Conservation (phyloP, 2,329 filamentous ascomycete genomes). For the Colletotrichum eremochloae region DNA sequence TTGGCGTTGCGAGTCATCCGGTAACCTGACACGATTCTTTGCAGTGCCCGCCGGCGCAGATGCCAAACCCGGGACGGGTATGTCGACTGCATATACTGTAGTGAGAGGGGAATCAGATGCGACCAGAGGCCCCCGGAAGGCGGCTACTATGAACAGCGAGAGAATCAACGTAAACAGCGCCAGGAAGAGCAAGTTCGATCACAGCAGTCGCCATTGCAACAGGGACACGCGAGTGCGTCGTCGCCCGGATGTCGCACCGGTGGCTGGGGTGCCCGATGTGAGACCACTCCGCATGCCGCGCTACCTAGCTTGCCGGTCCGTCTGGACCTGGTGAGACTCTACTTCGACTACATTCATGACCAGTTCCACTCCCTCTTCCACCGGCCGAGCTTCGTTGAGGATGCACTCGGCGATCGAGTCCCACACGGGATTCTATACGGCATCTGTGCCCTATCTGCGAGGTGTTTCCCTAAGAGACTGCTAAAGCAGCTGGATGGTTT, state of each 20-base stretch:
- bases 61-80: slow-evolving; percentile 44
- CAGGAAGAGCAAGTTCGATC: slow-evolving; percentile 10
- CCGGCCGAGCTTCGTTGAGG: slow-evolving; percentile 46
- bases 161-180: slow-evolving; percentile 33
- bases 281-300: slow-evolving; percentile 27
- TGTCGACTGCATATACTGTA: slow-evolving; percentile 67
- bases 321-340: slow-evolving; percentile 49
- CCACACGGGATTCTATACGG: slow-evolving; percentile 45
- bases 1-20: background rate
- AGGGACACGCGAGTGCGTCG: slow-evolving; percentile 18
- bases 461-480: slow-evolving; percentile 31
- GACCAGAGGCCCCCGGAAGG: slow-evolving; percentile 52
- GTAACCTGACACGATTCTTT: slow-evolving; percentile 30
- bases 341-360: slow-evolving; percentile 53
- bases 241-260: slow-evolving; percentile 21
- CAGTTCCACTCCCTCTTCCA: slow-evolving; percentile 54
- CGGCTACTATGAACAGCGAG: slow-evolving; percentile 42
- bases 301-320: slow-evolving; percentile 42
- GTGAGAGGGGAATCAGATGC: slow-evolving; percentile 61
- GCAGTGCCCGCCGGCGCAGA: slow-evolving; percentile 41
- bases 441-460: slow-evolving; percentile 47
- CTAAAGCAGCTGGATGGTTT: background rate
- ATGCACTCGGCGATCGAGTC: slow-evolving; percentile 45
- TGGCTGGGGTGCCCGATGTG: slow-evolving; percentile 31
- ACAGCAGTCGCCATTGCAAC: background rate